Evolutionary conservation across 768 basidiomycete species (phyloP).

Genomic region (Russula earlei): DNA sequence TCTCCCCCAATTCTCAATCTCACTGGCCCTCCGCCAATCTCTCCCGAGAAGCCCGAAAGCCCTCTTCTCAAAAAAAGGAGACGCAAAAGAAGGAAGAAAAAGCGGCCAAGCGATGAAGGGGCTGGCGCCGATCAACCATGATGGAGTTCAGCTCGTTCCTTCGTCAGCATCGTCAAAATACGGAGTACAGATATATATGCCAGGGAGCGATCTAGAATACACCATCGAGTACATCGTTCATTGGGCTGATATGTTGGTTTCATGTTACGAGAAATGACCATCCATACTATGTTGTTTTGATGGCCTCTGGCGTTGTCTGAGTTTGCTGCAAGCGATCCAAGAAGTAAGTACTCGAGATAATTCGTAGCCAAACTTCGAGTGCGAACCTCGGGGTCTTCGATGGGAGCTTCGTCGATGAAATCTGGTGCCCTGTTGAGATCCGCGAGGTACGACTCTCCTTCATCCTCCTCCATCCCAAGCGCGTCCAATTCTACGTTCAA

Average conservation of each 20-base stretch:
- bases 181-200: neutral
- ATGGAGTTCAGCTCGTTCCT: neutral
- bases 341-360: neutral
- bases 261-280: neutral
- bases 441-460: constrained; percentile 78
- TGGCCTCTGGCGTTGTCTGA: constrained; percentile 16
- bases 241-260: neutral
- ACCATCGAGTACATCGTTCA: constrained; percentile 1
- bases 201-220: constrained; percentile 7
- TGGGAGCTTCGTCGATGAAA: constrained; percentile 83
- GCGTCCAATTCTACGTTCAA: constrained; percentile 76
- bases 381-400: constrained; percentile 54
- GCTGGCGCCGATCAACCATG: neutral
- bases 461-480: constrained; percentile 86
- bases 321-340: neutral
- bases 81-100: constrained; percentile 16
- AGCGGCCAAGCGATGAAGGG: neutral
- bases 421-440: constrained; percentile 86
- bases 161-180: neutral
- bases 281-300: constrained; percentile 26
- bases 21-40: constrained; percentile 2
- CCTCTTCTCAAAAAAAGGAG: constrained; percentile 7
- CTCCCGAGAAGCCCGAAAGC: neutral
- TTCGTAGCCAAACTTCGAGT: neutral
- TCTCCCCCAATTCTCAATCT: constrained; percentile 11